Percentiles rank a stretch among this genome's conserved stretches.
Evolutionary conservation across 768 basidiomycete species (phyloP).

Genomic region (Termitomyces sp.): DNA sequence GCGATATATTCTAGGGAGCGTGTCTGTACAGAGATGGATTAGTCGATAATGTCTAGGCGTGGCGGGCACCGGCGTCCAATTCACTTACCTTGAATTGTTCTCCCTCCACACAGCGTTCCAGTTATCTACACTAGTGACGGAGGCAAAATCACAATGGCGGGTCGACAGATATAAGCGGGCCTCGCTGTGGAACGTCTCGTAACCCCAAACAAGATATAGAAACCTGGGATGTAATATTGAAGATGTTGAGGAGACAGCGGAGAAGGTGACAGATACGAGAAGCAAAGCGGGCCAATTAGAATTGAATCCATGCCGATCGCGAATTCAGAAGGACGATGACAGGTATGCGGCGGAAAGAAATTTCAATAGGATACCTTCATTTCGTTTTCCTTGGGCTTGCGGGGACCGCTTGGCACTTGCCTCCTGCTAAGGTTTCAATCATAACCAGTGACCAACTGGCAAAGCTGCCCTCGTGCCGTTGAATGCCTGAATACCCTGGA

Average conservation of each 20-base stretch:
- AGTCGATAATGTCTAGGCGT: background rate
- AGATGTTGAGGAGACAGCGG: background rate
- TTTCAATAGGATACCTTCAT: background rate
- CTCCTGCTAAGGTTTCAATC: background rate
- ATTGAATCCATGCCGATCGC: background rate
- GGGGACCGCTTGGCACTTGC: background rate
- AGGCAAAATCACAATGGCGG: background rate
- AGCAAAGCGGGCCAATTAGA: background rate
- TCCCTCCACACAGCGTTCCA: background rate
- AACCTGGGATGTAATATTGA: background rate
- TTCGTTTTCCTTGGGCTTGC: background rate
- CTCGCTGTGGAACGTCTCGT: background rate
- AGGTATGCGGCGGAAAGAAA: background rate
- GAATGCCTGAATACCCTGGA: background rate
- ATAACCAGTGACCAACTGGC: background rate
- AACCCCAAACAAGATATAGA: background rate
- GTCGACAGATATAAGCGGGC: background rate
- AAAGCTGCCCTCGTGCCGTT: background rate
- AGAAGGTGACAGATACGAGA: background rate
- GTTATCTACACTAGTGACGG: background rate
- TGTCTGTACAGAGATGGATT: background rate
- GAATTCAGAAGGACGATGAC: background rate
- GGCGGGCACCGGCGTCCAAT: background rate
- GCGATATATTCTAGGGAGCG: background rate
- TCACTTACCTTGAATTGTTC: background rate